Conservation (phyloP, 179 eudicot genomes). For the Sideroxylon spinosum region DNA sequence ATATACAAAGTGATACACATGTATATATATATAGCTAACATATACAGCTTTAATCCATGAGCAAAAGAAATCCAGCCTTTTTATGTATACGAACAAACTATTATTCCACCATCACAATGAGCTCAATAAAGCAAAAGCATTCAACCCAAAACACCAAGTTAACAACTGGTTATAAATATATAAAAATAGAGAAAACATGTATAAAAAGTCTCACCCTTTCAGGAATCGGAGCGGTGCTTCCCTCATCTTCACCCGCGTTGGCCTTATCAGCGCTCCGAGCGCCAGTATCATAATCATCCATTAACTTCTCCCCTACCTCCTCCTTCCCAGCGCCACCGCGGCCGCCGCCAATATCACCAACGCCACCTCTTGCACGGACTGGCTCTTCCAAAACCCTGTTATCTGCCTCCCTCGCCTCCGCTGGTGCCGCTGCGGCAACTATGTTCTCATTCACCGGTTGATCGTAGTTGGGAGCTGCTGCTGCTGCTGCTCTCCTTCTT, state of each 20-base stretch:
- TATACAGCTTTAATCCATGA: not conserved
- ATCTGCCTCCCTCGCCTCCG: constrained; percentile 21
- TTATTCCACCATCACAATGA: too few relatives aligned
- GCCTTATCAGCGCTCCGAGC: constrained; percentile 35
- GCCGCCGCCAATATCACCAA: not conserved
- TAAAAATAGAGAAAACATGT: not conserved
- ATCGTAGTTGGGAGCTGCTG: constrained; percentile 15
- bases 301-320: constrained; percentile 30
- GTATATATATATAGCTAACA: not conserved
- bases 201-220: constrained; percentile 38
- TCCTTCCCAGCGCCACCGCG: constrained; percentile 6
- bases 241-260: constrained; percentile 43
- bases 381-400: constrained; percentile 28
- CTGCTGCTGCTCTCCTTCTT: constrained; percentile 43
- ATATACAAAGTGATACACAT: not conserved
- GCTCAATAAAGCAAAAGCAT: too few relatives aligned
- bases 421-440: constrained; percentile 24
- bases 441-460: constrained; percentile 25
- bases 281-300: constrained; percentile 34
- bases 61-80: not conserved
- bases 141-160: not conserved
- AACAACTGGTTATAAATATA: not conserved
- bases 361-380: constrained; percentile 2
- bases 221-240: constrained; percentile 36
- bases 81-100: too few relatives aligned